These are phyloP conservation scores for Agaricus blazei DNA, from an alignment of 768 basidiomycete species.

Conservation along the genomic window DNA sequence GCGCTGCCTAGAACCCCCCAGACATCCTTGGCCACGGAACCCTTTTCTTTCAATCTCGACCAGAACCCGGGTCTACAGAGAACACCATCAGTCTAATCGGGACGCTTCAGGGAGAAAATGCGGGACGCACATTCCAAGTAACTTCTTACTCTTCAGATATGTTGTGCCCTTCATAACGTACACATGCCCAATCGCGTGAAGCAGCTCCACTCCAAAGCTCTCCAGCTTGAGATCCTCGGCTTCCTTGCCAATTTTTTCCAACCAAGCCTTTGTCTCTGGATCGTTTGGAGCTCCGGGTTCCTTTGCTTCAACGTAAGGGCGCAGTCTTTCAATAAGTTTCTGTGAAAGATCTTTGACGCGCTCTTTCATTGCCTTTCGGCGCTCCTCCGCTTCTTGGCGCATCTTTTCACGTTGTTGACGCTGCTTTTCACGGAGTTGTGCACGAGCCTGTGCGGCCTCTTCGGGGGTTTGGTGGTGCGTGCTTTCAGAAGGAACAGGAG, in stretches of 20 bases:
- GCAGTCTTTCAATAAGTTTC: constrained; percentile 79
- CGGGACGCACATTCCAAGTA: constrained; percentile 75
- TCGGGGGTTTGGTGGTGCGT: constrained; percentile 11
- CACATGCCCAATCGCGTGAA: constrained; percentile 87
- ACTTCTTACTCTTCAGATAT: constrained; percentile 86
- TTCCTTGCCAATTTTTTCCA: constrained; percentile 72
- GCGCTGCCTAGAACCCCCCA: constrained; percentile 97
- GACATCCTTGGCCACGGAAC: constrained; percentile 87
- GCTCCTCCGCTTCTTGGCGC: constrained; percentile 75
- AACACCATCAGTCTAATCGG: constrained; percentile 4
- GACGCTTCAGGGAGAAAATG: constrained; percentile 5
- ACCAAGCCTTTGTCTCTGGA: constrained; percentile 76
- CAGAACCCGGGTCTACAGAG: constrained; percentile 78
- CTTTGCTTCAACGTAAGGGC: constrained; percentile 90
- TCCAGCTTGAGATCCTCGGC: constrained; percentile 95
- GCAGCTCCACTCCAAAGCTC: constrained; percentile 94
- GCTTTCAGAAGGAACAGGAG: constrained; percentile 1
- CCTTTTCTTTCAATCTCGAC: constrained; percentile 92
- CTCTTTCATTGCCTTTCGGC: constrained; percentile 72
- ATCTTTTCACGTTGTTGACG: constrained; percentile 78
- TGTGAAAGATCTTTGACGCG: constrained; percentile 69
- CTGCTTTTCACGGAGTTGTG: constrained; percentile 36
- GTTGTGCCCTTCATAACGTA: constrained; percentile 93
- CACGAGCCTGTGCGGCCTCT: constrained; percentile 15
- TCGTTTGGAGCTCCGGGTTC: constrained; percentile 78